These are phyloP conservation scores for Lactarius tabidus DNA, from an alignment of 768 basidiomycete genomes.

Conservation along the genomic window DNA sequence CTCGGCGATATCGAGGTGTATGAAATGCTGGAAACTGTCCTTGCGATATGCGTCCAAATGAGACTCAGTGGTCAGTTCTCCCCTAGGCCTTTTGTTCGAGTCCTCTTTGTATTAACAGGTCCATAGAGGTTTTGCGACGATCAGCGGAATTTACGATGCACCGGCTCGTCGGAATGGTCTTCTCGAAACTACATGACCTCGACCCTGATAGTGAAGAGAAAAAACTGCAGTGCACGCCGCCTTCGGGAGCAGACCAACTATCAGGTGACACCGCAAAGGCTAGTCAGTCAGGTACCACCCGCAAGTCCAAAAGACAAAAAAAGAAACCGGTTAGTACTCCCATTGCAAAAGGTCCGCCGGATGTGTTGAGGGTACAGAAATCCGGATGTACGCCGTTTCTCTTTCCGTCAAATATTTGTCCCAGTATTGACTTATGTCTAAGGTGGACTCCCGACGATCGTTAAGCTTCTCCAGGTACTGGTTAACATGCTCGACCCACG, in stretches of 20 bases:
- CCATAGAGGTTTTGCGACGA: conserved; percentile 75
- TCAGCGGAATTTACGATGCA: conserved; percentile 91
- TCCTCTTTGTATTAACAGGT: conserved; percentile 21
- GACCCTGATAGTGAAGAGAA: conserved; percentile 66
- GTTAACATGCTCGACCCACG: conserved; percentile 93
- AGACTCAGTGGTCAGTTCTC: conserved; percentile 77
- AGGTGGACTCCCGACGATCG: conserved; percentile 87
- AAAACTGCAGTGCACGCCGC: conserved; percentile 46
- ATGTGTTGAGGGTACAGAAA: not conserved
- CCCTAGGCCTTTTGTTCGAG: not conserved
- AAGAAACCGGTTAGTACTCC: too few relatives aligned
- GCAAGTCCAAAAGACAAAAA: too few relatives aligned
- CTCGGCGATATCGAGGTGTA: conserved; percentile 94
- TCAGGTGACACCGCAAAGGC: not conserved
- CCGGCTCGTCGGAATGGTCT: conserved; percentile 75
- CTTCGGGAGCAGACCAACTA: conserved; percentile 1
- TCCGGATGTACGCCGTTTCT: conserved; percentile 10
- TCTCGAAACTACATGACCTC: conserved; percentile 63
- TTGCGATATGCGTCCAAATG: conserved; percentile 97
- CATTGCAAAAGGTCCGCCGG: not conserved
- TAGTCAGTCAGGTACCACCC: not conserved
- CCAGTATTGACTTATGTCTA: conserved; percentile 24
- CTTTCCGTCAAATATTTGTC: not conserved
- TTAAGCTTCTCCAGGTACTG: conserved; percentile 92
- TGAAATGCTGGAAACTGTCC: conserved; percentile 95